Percentiles rank a stretch among this genome's conserved stretches.
These are phyloP conservation scores for Chrysoporthe puriensis DNA, from an alignment of 2,329 filamentous ascomycete genomes.

Conservation along the genomic window DNA sequence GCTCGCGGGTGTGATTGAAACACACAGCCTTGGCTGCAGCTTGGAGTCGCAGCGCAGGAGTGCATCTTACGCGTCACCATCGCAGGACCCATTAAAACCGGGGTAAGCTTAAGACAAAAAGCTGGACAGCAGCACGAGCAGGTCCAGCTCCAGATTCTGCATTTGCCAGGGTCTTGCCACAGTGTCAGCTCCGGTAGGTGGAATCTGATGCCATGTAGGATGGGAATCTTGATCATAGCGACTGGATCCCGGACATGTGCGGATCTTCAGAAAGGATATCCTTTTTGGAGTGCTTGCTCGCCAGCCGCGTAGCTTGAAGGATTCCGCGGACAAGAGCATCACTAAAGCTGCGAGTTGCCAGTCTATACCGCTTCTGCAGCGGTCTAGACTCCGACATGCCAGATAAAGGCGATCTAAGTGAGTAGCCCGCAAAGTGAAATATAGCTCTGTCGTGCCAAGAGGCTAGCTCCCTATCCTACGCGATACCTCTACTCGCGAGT, in stretches of 20 bases:
- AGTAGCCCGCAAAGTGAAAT: too few species aligned
- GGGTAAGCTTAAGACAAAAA: constrained; percentile 10
- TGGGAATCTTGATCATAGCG: not conserved
- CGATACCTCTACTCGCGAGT: not conserved
- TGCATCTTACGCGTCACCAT: constrained; percentile 12
- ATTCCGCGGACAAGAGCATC: too few species aligned
- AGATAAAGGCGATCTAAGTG: too few species aligned
- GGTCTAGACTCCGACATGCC: too few species aligned
- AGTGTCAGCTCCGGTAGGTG: constrained; percentile 8
- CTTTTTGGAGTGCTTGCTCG: not conserved
- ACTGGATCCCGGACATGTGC: not conserved
- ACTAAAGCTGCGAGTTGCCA: too few species aligned
- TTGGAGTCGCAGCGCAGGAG: constrained; percentile 5
- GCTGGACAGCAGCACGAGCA: not conserved
- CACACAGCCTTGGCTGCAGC: constrained; percentile 15
- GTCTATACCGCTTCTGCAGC: too few species aligned
- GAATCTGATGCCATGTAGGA: not conserved
- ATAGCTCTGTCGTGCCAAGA: too few species aligned
- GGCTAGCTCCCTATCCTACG: too few species aligned
- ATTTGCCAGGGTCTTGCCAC: not conserved
- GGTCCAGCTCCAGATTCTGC: not conserved
- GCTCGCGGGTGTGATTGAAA: not conserved
- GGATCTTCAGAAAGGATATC: not conserved
- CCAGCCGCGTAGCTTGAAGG: not conserved
- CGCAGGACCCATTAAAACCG: not conserved